Evolutionary conservation across 2,329 filamentous ascomycete genomes (phyloP).

Genomic region (Aspergillus costaricaensis): DNA sequence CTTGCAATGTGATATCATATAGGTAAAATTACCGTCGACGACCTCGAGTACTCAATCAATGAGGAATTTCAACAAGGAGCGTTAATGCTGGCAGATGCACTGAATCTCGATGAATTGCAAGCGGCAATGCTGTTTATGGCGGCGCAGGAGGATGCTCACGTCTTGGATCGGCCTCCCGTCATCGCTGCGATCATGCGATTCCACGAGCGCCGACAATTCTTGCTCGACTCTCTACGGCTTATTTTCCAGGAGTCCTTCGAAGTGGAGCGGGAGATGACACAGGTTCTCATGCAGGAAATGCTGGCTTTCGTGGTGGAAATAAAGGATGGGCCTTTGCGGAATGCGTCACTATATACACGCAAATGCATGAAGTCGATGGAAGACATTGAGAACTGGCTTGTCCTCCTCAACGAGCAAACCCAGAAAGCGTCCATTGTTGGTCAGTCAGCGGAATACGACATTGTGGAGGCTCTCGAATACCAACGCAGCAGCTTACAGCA

Average conservation of each 20-base stretch:
- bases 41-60: slow-evolving; percentile 77
- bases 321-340: slow-evolving; percentile 48
- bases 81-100: slow-evolving; percentile 79
- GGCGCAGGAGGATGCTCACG: slow-evolving; percentile 67
- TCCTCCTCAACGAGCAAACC: slow-evolving; percentile 72
- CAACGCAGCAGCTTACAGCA: slow-evolving; percentile 77
- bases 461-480: slow-evolving; percentile 76
- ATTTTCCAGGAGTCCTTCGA: slow-evolving; percentile 70
- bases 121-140: slow-evolving; percentile 76
- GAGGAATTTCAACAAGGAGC: slow-evolving; percentile 82
- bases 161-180: slow-evolving; percentile 70
- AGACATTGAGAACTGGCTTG: slow-evolving; percentile 74
- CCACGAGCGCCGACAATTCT: slow-evolving; percentile 78
- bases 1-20: slow-evolving; percentile 10
- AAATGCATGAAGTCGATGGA: slow-evolving; percentile 76
- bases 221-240: slow-evolving; percentile 81
- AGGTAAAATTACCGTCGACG: slow-evolving; percentile 76
- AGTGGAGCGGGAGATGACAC: slow-evolving; percentile 58
- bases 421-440: slow-evolving; percentile 75
- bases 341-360: slow-evolving; percentile 66
- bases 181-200: slow-evolving; percentile 83
- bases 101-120: slow-evolving; percentile 87
- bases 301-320: slow-evolving; percentile 61
- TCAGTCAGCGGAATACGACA: slow-evolving; percentile 63
- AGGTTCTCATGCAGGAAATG: slow-evolving; percentile 58